Evolutionary conservation across 2,329 filamentous ascomycete genomes (phyloP), one percentile per base, ranked within the genome.

Genomic region (Fusarium poae): DNA sequence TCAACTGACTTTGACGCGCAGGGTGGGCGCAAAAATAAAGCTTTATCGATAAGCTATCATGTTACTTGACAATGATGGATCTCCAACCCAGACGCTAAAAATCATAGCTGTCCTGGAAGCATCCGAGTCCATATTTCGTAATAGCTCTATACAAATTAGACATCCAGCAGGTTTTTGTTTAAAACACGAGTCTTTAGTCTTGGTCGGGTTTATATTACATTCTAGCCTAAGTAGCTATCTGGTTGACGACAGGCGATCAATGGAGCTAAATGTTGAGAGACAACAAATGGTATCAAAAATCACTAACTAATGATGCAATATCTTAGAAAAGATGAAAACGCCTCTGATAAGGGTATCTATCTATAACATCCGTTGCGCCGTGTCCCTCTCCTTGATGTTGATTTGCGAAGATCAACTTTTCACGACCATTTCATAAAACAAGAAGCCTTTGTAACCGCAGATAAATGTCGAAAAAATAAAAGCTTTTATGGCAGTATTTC

Each of bases 41-140:
- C 71, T 67, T 75, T 75, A 75, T 75, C 73, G 73, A 75, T 75
- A 75, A 74, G 72, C 58, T 34, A 39, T n/a, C 46, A 27, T 8
- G 12, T 37, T n/a, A 35, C 21, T 49, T 49, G 32, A 49, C 29
- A 12, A 35, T 25, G 21, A 37, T 32, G 62, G 48, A 48, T 23
- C 52, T 54, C 62, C 62, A 65, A 32, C 45, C 25, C 50, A 46
- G 32, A 20, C 8, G 4, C 29, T 49, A 18, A 32, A n/a, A n/a
- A n/a, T n/a, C n/a, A n/a, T n/a, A n/a, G n/a, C n/a, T n/a, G n/a
- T n/a, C 46, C 23, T 49, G 10, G 32, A 49, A 35, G 18, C 12
- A 20, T 25, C 8, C 46, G 3, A 13, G 10, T 32, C 9, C 5
- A 35, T 21, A 9, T 13, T 34, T 34, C 21, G 30, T 16, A 11